Percentiles rank a stretch among this genome's conserved stretches.
Evolutionary conservation across 192 early-diverging fungal species (phyloP).

Genomic region (Coemansia sp.): DNA sequence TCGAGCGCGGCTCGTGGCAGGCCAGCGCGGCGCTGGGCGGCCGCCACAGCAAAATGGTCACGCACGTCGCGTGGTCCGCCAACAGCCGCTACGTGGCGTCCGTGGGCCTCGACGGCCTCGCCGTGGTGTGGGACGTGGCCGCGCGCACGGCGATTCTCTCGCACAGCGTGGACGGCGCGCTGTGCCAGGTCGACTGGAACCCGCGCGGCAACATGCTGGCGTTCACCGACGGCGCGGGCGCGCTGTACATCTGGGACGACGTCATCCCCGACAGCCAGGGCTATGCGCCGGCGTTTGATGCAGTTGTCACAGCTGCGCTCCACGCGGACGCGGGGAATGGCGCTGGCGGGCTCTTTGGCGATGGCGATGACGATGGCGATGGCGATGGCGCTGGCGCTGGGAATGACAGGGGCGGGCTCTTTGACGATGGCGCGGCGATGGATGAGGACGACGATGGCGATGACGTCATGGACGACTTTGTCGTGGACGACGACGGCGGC

Average conservation of each 20-base stretch:
- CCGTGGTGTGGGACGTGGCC: slow-evolving; percentile 67
- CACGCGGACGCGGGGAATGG: not conserved
- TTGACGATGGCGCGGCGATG: slow-evolving; percentile 11
- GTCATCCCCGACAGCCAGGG: slow-evolving; percentile 53
- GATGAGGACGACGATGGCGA: slow-evolving; percentile 45
- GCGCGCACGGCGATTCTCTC: slow-evolving; percentile 51
- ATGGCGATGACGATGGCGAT: slow-evolving; percentile 4
- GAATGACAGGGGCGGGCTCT: not conserved
- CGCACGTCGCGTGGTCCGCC: slow-evolving; percentile 60
- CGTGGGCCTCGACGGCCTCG: slow-evolving; percentile 39
- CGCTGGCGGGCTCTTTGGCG: slow-evolving; percentile 4
- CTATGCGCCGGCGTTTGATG: slow-evolving; percentile 23
- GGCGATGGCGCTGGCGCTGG: slow-evolving; percentile 11
- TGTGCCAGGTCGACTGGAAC: slow-evolving; percentile 66
- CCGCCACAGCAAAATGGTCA: slow-evolving; percentile 46
- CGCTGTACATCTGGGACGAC: slow-evolving; percentile 59
- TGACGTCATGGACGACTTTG: slow-evolving; percentile 77
- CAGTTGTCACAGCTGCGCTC: slow-evolving; percentile 2
- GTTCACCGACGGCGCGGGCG: slow-evolving; percentile 58
- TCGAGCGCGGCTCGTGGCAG: slow-evolving; percentile 42
- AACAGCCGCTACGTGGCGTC: slow-evolving; percentile 64
- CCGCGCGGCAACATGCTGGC: slow-evolving; percentile 63
- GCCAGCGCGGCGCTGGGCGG: slow-evolving; percentile 26
- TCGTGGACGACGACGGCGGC: slow-evolving; percentile 84
- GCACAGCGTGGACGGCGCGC: slow-evolving; percentile 26